Base-by-base conservation (phyloP, 208 protist species). In the Wallacemonas sp. region DNA sequence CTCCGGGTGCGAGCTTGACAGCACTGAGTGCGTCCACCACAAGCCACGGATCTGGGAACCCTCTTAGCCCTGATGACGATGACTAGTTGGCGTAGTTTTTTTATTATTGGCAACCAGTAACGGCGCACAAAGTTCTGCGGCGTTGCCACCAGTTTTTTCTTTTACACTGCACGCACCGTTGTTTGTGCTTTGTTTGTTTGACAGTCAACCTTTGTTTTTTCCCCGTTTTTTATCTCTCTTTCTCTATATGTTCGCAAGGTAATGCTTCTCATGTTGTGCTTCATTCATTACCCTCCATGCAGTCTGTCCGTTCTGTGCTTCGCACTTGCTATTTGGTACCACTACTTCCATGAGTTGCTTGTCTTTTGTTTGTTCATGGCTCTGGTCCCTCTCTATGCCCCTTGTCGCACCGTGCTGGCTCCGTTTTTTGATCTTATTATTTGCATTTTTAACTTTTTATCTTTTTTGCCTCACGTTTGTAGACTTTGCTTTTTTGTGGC, bases 371-470 rank as follows among this genome's bases (percentile, higher is more conserved):
- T 41, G 36, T 41, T 41, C 14, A 41, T 17, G 6, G 36, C 6
- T 41, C n/a, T n/a, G n/a, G n/a, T n/a, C n/a, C n/a, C n/a, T n/a
- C n/a, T n/a, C n/a, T n/a, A n/a, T n/a, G n/a, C n/a, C n/a, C n/a
- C n/a, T n/a, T n/a, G n/a, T n/a, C n/a, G n/a, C n/a, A n/a, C n/a
- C 36, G 36, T 14, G 9, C 6, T 14, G 36, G 36, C 14, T 41
- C 6, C 14, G 14, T 6, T 41, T 41, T 41, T 41, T 41, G 36
- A 14, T 14, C 9, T 41, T 6, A 6, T 6, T 41, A 14, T 41
- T 61, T 6, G 41, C 23, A 17, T 62, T 16, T 32, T 62, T 12
- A 34, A 39, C 43, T 65, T 57, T 70, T 63, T 41, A 23, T 70
- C 46, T 48, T 72, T 34, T 21, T 63, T 55, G 49, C 33, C 39